A percentile compares a stretch with the other conserved stretches of the same genome.
Evolutionary conservation across 1,284 basidiomycete species (phyloP).

Genomic region (Cryptococcus deneoformans): DNA sequence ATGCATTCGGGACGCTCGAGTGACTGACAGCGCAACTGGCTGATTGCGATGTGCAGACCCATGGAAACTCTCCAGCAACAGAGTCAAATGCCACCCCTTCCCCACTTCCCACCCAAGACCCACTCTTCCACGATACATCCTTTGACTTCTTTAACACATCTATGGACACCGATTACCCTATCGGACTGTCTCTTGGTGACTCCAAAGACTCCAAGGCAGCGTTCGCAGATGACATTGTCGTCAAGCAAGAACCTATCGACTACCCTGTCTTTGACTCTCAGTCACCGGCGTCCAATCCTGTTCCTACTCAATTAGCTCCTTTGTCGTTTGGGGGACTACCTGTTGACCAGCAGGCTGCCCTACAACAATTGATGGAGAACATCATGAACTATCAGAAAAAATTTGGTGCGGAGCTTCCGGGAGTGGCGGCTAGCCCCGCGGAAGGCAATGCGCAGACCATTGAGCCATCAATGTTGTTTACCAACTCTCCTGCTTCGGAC

Average conservation of each 20-base stretch:
- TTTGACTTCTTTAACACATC: conserved; percentile 17
- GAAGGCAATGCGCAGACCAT: conserved; percentile 10
- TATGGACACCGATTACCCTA: background rate
- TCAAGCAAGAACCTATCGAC: conserved; percentile 44
- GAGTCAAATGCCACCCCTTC: conserved; percentile 44
- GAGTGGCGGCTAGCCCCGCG: background rate
- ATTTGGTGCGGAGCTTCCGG: conserved; percentile 24
- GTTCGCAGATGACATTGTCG: background rate
- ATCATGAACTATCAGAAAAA: conserved; percentile 36
- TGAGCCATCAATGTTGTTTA: conserved; percentile 27
- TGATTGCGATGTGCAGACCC: conserved; percentile 11
- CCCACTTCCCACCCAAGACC: conserved; percentile 19
- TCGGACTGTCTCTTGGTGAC: conserved; percentile 14
- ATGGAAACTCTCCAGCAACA: conserved; percentile 37
- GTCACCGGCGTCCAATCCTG: conserved; percentile 9
- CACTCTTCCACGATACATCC: conserved; percentile 14
- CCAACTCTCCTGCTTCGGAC: background rate
- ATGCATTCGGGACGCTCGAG: too few species aligned
- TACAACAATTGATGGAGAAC: conserved; percentile 39
- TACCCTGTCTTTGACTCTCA: conserved; percentile 10
- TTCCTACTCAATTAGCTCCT: background rate
- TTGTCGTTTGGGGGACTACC: conserved; percentile 22
- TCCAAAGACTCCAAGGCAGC: conserved; percentile 7
- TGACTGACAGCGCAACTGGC: too few species aligned
- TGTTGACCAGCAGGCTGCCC: conserved; percentile 36